phyloP scores from a whole-genome alignment of 306 rosid genomes.

The Ormosia semicastrata region DNA sequence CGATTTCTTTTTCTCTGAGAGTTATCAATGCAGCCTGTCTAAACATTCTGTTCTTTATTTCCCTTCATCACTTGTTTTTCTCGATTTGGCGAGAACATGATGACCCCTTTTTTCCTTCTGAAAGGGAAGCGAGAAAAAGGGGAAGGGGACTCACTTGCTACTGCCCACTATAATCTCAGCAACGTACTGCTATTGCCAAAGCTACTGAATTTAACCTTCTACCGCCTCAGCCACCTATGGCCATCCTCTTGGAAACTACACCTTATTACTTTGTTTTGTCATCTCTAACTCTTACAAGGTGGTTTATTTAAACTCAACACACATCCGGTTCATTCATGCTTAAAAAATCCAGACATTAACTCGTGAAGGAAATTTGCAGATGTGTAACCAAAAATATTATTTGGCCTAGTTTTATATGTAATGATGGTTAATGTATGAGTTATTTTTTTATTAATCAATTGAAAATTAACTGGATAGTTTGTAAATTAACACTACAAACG shows the following conservation, averaged over 20 bases:
- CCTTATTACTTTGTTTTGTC: neutral
- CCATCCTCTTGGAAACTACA: neutral
- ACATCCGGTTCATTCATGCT: neutral
- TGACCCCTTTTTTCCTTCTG: neutral
- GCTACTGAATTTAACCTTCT: neutral
- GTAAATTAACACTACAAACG: neutral
- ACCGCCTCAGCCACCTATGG: neutral
- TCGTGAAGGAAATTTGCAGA: neutral
- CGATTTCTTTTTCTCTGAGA: no score
- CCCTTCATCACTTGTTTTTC: neutral
- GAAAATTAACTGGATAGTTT: neutral
- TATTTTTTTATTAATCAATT: no score
- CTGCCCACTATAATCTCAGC: neutral
- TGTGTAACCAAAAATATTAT: neutral
- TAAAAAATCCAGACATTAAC: neutral
- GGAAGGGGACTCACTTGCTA: no score
- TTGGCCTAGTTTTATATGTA: neutral
- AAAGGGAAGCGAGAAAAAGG: neutral
- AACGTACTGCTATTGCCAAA: neutral
- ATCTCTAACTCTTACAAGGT: neutral
- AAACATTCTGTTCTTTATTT: no score
- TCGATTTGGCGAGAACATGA: neutral
- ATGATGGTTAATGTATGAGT: no score
- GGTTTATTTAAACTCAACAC: neutral
- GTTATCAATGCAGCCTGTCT: neutral